Evolutionary conservation across 345 rosid species (phyloP), one percentile per base, ranked within the genome.

Genomic region (Firmiana major): DNA sequence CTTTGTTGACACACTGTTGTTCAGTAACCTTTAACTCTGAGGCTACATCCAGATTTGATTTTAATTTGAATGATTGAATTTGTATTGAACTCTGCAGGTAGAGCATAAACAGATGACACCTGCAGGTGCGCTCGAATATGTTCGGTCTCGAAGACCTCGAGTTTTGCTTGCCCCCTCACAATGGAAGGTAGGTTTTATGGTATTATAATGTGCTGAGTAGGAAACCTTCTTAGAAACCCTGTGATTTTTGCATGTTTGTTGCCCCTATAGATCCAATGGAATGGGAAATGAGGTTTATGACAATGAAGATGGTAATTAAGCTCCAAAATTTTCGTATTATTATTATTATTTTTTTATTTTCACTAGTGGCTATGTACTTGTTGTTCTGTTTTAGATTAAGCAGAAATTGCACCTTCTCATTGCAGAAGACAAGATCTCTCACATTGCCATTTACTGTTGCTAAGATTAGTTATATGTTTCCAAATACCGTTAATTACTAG

Each of bases 151-250:
- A 87, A 88, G 94, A 80, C 94, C 94, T 55, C 74, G 90, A 57
- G 92, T 90, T 54, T 85, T 88, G 74, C 83, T 90, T 17, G 90
- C 91, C 28, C 92, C 89, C 40, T 81, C 88, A 2, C 94, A 90
- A 64, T 90, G 90, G 94, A 84, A 87, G 88, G 92, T 90, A 71
- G 73, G 57, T 75, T 19, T 42, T 49, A 70, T 46, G 38, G 49
- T 4, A 24, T 48, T 24, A 58, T 28, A 15, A 43, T 46, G 19
- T 63, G n/a, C 9, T 6, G 17, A 57, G 36, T 71, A 28, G 64
- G 36, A 57, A 62, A 5, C 45, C 42, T 19, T 21, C 49, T 59
- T 28, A 6, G 21, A 55, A 66, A 11, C 12, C 22, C 38, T 53
- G 24, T 3, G 11, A 42, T 64, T 68, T 68, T 64, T 76, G 48